Percentiles rank a stretch among this genome's conserved stretches.
These are phyloP conservation scores for Polygonum maritimum DNA, from an alignment of 148 eudicot species.

Conservation along the genomic window DNA sequence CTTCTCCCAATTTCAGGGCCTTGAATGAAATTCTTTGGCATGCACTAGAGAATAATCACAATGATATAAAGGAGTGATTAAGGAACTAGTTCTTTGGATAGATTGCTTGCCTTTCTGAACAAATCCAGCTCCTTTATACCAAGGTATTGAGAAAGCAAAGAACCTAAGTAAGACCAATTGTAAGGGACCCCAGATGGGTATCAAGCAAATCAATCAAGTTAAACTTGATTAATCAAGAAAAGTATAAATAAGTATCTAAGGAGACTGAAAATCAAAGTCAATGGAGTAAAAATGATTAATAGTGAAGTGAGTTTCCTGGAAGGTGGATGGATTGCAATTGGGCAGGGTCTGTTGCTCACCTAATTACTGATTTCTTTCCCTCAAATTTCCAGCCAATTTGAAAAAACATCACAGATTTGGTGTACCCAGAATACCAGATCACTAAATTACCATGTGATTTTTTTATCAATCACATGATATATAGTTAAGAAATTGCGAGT, in stretches of 20 bases:
- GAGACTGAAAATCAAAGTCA: constrained; percentile 4
- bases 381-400: background rate
- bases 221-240: background rate
- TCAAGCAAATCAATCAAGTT: constrained; percentile 5
- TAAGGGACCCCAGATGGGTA: background rate
- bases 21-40: background rate
- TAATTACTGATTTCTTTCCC: background rate
- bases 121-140: background rate
- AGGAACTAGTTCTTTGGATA: constrained; percentile 1
- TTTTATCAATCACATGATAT: background rate
- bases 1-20: background rate
- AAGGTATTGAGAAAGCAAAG: constrained; percentile 2
- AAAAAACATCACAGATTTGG: background rate
- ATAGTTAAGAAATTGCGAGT: background rate
- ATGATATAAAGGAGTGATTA: constrained; percentile 1
- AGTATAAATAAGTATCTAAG: background rate
- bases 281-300: constrained; percentile 6
- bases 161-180: background rate
- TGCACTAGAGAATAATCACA: background rate
- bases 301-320: background rate
- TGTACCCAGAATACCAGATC: background rate
- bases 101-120: constrained; percentile 7
- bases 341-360: background rate
- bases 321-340: background rate
- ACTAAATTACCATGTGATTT: background rate